phyloP scores from a whole-genome alignment of 116 monocot genomes.

The Dioscorea cayenensis region DNA sequence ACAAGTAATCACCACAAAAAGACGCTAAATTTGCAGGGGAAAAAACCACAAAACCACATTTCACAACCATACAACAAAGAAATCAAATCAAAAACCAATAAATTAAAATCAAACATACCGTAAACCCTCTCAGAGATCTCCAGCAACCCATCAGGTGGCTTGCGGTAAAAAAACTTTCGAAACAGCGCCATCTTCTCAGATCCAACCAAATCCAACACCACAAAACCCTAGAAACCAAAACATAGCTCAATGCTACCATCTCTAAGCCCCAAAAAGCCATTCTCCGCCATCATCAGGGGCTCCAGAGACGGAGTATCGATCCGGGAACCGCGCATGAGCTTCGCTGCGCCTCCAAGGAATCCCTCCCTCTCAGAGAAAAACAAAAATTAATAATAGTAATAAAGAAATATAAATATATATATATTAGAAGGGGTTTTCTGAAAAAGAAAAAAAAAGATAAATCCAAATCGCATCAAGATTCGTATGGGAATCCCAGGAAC shows the following conservation, averaged over 20 bases:
- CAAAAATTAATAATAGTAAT: too few species aligned
- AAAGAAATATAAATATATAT: background rate
- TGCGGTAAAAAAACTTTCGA: conserved; percentile 48
- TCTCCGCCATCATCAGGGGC: background rate
- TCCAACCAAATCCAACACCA: conserved; percentile 12
- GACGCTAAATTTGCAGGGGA: background rate
- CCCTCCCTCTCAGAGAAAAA: background rate
- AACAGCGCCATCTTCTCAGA: conserved; percentile 43
- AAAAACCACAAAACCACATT: background rate
- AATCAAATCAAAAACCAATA: background rate
- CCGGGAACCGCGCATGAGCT: conserved; percentile 29
- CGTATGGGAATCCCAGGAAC: too few species aligned
- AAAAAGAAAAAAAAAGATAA: background rate
- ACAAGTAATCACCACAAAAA: background rate
- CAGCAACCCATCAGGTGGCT: conserved; percentile 59
- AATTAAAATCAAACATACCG: conserved; percentile 19
- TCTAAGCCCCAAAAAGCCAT: background rate
- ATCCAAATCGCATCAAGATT: background rate
- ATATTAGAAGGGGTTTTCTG: background rate
- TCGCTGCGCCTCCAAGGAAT: conserved; percentile 43
- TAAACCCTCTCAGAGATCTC: conserved; percentile 61
- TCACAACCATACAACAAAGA: background rate
- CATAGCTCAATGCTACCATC: background rate
- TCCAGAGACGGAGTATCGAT: conserved; percentile 10
- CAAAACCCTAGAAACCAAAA: conserved; percentile 10